These are phyloP conservation scores for Aspergillus pseudotamarii DNA, from an alignment of 2,329 filamentous ascomycete species.

Conservation along the genomic window DNA sequence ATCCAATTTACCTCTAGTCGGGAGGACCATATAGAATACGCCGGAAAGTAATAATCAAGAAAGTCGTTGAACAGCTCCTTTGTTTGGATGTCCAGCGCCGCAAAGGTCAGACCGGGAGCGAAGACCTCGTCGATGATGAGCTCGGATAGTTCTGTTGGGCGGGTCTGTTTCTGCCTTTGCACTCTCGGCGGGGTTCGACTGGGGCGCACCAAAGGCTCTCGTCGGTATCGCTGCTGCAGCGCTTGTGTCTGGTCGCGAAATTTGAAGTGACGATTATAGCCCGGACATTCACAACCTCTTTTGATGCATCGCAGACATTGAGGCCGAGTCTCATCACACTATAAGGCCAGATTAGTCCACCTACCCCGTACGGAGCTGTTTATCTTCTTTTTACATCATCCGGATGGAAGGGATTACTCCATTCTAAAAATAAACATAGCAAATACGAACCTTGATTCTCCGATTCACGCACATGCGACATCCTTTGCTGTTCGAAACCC, in stretches of 20 bases:
- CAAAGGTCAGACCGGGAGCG: slow-evolving; percentile 9
- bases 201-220: neutral
- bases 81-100: slow-evolving; percentile 12
- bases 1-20: slow-evolving; percentile 14
- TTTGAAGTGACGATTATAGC: slow-evolving; percentile 1
- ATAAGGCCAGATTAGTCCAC: neutral
- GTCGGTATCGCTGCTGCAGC: neutral
- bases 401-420: no score
- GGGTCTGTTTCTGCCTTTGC: neutral
- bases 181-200: neutral
- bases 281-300: neutral
- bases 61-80: slow-evolving; percentile 14
- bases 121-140: slow-evolving; percentile 10
- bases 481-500: slow-evolving; percentile 12
- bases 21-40: neutral
- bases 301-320: slow-evolving; percentile 2
- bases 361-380: neutral
- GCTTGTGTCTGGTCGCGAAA: slow-evolving; percentile 2
- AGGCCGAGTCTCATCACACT: slow-evolving; percentile 6
- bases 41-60: slow-evolving; percentile 11
- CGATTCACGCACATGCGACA: slow-evolving; percentile 13
- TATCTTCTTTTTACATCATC: neutral
- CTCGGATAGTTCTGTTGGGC: neutral
- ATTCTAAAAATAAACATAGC: neutral
- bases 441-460: slow-evolving; percentile 14